Conservation (phyloP, 1,284 basidiomycete species). For the Golubevia pallescens region DNA sequence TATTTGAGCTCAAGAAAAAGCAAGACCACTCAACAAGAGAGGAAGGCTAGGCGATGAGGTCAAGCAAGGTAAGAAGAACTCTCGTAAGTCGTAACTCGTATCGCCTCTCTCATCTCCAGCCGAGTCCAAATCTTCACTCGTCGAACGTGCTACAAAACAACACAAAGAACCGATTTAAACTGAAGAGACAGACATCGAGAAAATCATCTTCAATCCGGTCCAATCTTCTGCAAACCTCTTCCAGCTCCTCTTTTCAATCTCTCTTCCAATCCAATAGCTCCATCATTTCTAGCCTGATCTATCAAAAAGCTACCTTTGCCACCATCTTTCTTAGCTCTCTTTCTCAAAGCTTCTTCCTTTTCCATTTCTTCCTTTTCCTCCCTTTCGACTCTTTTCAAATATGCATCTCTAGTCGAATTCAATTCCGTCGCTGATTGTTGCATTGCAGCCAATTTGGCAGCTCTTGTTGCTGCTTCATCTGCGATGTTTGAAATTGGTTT, state of each 20-base stretch:
- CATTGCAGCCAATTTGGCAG: conserved; percentile 51
- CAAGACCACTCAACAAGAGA: too few relatives aligned
- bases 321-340: conserved; percentile 23
- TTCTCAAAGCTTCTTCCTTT: conserved; percentile 29
- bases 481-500: conserved; percentile 1
- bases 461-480: conserved; percentile 29
- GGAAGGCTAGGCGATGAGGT: too few relatives aligned
- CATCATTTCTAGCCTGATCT: conserved; percentile 36
- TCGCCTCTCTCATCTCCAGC: too few relatives aligned
- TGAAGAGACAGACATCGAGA: too few relatives aligned
- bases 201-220: not conserved
- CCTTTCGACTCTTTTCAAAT: conserved; percentile 32
- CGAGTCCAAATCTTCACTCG: too few relatives aligned
- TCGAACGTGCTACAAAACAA: too few relatives aligned
- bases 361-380: conserved; percentile 31
- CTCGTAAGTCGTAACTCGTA: too few relatives aligned
- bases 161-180: too few relatives aligned
- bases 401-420: conserved; percentile 25
- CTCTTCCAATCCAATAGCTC: conserved; percentile 37
- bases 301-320: conserved; percentile 43
- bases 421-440: conserved; percentile 40
- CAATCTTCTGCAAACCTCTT: not conserved
- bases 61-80: too few relatives aligned
- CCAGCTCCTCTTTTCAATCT: conserved; percentile 23
- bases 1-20: too few relatives aligned